Conservation (phyloP, 352 stramenopile species). For the Elongisporangium senticosum region DNA sequence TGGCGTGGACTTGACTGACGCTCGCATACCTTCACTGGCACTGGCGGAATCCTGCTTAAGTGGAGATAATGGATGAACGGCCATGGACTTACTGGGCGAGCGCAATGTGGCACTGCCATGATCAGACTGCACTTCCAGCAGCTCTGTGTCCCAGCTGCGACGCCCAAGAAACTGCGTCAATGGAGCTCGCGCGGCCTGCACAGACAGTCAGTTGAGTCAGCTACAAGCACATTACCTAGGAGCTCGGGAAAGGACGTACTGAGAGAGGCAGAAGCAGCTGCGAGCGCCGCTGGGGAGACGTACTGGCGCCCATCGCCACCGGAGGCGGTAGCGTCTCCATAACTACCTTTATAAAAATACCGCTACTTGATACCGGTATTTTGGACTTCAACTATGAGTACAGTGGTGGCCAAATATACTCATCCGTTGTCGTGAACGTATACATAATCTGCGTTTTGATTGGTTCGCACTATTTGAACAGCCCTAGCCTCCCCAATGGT, state of each 20-base stretch:
- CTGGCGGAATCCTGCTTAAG: not conserved
- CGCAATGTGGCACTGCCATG: constrained; percentile 1
- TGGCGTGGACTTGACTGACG: constrained; percentile 5
- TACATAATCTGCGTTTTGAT: not conserved
- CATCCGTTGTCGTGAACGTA: not conserved
- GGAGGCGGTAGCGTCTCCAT: not conserved
- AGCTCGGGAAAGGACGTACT: not conserved
- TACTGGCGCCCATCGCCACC: not conserved
- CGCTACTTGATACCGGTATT: not conserved
- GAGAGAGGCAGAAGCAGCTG: not conserved
- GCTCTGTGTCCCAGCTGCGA: constrained; percentile 49
- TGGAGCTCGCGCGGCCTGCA: not conserved
- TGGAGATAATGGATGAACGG: not conserved
- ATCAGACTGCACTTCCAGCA: constrained; percentile 24
- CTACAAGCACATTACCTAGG: not conserved
- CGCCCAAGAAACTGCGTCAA: constrained; percentile 30
- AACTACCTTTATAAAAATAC: not conserved
- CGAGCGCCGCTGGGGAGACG: not conserved
- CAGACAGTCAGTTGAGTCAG: not conserved
- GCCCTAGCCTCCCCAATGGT: not conserved
- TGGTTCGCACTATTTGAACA: not conserved
- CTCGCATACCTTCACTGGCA: constrained; percentile 4
- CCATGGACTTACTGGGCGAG: not conserved
- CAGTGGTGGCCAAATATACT: not conserved
- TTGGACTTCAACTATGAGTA: not conserved